These are phyloP conservation scores for Tylopilus vinaceipallidus DNA, from an alignment of 768 basidiomycete genomes.

Conservation along the genomic window DNA sequence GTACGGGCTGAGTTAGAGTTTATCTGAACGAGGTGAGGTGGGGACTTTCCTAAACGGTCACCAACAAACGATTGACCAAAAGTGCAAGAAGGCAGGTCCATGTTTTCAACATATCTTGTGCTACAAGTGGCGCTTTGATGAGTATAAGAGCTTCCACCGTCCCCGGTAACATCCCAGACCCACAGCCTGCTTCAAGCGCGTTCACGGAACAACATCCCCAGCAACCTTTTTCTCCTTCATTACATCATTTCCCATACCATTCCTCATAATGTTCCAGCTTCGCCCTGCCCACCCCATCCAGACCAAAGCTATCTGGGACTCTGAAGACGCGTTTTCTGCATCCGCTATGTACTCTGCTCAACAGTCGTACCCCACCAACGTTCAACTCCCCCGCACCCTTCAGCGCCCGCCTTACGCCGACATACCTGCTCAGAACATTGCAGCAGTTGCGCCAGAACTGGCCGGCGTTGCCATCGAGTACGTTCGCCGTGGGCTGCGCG, in stretches of 20 bases:
- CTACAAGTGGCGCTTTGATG: constrained; percentile 24
- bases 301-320: constrained; percentile 37
- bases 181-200: constrained; percentile 9
- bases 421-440: constrained; percentile 53
- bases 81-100: constrained; percentile 24
- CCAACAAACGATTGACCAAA: constrained; percentile 38
- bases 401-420: constrained; percentile 58
- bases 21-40: constrained; percentile 13
- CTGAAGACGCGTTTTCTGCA: constrained; percentile 27
- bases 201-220: constrained; percentile 15
- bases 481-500: constrained; percentile 49
- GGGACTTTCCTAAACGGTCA: constrained; percentile 28
- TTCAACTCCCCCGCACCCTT: constrained; percentile 74
- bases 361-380: constrained; percentile 30
- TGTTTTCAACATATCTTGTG: constrained; percentile 33
- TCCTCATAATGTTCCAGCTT: constrained; percentile 33
- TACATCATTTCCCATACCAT: constrained; percentile 15
- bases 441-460: constrained; percentile 52
- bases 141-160: constrained; percentile 30
- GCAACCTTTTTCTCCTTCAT: constrained; percentile 21
- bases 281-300: constrained; percentile 35
- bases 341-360: constrained; percentile 31
- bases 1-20: constrained; percentile 19
- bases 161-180: constrained; percentile 13
- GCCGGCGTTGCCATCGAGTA: constrained; percentile 59